Conservation (phyloP, 345 rosid species). For the Populus nigra region DNA sequence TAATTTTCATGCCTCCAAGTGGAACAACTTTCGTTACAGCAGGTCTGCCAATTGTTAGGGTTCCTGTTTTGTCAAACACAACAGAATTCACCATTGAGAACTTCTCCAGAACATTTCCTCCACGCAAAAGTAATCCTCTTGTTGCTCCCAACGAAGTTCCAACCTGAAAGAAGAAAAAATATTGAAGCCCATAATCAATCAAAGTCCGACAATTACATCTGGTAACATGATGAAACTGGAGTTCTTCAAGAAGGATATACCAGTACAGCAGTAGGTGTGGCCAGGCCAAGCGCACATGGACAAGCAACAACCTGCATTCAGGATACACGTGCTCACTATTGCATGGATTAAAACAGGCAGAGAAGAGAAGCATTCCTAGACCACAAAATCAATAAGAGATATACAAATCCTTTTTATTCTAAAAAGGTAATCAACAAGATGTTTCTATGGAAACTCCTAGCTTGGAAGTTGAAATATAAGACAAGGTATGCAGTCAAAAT, state of each 20-base stretch:
- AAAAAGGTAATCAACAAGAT: neutral
- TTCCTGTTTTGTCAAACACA: constrained; percentile 95
- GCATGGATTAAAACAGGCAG: neutral
- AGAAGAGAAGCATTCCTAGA: constrained; percentile 2
- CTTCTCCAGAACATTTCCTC: constrained; percentile 86
- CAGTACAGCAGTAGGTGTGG: constrained; percentile 98
- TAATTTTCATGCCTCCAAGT: constrained; percentile 26
- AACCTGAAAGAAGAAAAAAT: constrained; percentile 37
- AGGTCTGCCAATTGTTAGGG: constrained; percentile 88
- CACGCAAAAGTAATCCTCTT: constrained; percentile 87
- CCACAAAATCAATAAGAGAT: neutral
- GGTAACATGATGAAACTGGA: constrained; percentile 11
- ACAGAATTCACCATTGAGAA: constrained; percentile 74
- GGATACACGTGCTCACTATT: constrained; percentile 17
- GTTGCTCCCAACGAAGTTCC: constrained; percentile 97
- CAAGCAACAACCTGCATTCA: constrained; percentile 87
- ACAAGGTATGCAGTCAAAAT: neutral
- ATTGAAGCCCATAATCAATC: neutral
- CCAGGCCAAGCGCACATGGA: constrained; percentile 98
- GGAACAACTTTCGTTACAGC: constrained; percentile 70
- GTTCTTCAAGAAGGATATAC: constrained; percentile 40
- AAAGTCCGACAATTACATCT: constrained; percentile 11
- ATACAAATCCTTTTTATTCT: neutral
- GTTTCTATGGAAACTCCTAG: neutral
- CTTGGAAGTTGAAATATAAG: neutral